A percentile compares a stretch with the other conserved stretches of the same genome.
phyloP scores from a whole-genome alignment of 2,329 filamentous ascomycete species.

The Alternaria ventricosa region DNA sequence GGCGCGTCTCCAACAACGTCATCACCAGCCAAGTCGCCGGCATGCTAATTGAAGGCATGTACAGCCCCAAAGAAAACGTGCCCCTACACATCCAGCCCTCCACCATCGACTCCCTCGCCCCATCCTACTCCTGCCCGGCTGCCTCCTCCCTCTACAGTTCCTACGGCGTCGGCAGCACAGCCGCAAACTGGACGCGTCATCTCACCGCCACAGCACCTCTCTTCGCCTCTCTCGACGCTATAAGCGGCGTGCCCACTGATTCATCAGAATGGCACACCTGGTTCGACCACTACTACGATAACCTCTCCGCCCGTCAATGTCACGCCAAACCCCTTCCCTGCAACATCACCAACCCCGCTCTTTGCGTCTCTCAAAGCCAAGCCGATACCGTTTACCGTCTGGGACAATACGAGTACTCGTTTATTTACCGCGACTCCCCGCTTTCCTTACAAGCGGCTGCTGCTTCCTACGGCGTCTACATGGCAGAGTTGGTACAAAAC shows the following conservation, averaged over 20 bases:
- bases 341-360: conserved; percentile 56
- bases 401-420: conserved; percentile 81
- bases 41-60: conserved; percentile 75
- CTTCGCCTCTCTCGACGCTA: conserved; percentile 66
- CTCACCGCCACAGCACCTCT: conserved; percentile 63
- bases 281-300: conserved; percentile 86
- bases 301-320: conserved; percentile 79
- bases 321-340: conserved; percentile 77
- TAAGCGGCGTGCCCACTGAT: conserved; percentile 68
- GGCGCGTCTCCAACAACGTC: conserved; percentile 79
- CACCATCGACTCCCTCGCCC: conserved; percentile 75
- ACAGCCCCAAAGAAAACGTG: conserved; percentile 14
- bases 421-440: conserved; percentile 73
- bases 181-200: conserved; percentile 67
- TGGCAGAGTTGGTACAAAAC: conserved; percentile 73
- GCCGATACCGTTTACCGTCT: conserved; percentile 76
- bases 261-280: conserved; percentile 71
- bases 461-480: conserved; percentile 72
- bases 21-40: conserved; percentile 83
- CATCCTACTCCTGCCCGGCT: conserved; percentile 69
- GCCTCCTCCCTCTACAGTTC: conserved; percentile 55
- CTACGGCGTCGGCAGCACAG: conserved; percentile 54
- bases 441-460: conserved; percentile 67
- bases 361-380: conserved; percentile 67
- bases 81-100: conserved; percentile 56